Evolutionary conservation across 306 rosid species (phyloP), one percentile per base, ranked within the genome.

Genomic region (Pyrus betulifolia): DNA sequence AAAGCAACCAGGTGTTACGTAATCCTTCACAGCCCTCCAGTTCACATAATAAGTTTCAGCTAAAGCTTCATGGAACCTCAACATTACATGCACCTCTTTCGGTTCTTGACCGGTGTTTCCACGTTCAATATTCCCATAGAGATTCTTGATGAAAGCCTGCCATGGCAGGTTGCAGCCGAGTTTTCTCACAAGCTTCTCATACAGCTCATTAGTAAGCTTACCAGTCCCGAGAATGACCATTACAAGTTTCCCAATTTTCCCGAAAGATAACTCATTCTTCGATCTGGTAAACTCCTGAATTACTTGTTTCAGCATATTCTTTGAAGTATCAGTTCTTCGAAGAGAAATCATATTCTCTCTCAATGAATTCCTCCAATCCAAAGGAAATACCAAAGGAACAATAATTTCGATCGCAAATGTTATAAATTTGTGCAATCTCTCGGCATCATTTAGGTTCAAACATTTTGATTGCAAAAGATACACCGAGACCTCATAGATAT

Each of bases 1-100:
- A 74, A 90, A 90, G 83, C 88, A 89, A 66, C 69, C 69, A 2
- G 98, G 96, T 58, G 93, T 74, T 17, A 93, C 83, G 67, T 83
- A 87, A 70, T 91, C 94, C 4, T 6, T 0, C 25, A 40, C 11
- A 40, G 0, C 4, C 35, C 0, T 60, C 91, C 88, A 84, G 27
- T 89, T 74, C 14, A 65, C 86, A 4, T 3, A n/a, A 49, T 83
- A 90, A 30, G 86, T 84, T 71, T 79, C 67, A 4, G 0, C 22
- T 70, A 89, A 69, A 61, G 94, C 91, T 55, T 62, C 76, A 75
- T 59, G 61, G 19, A 90, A 69, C 33, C 62, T 79, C 14, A 11
- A 4, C 25, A 72, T 65, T 46, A 46, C 14, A 62, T 60, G 31
- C 52, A 42, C 17, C 75, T 62, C 80, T 25, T 52, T 46, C 55